These are phyloP conservation scores for Protomyces inouyei DNA, from an alignment of 1,139 yeast genomes.

Conservation along the genomic window DNA sequence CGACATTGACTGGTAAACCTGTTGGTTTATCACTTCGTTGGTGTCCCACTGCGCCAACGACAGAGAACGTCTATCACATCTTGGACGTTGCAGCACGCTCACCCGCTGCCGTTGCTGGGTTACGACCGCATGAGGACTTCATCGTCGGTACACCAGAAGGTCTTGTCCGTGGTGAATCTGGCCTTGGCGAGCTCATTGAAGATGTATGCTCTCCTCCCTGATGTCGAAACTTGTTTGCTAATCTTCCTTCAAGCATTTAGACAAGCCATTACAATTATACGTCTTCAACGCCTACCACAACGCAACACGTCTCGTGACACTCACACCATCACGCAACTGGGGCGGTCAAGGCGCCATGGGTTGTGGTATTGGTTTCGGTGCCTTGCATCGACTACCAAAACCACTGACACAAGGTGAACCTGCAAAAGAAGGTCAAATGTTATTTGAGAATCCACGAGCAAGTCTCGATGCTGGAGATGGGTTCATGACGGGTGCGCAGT, in stretches of 20 bases:
- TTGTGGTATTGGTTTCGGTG: constrained; percentile 91
- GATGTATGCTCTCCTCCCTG: constrained; percentile 6
- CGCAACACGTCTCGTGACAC: constrained; percentile 78
- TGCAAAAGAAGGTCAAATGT: constrained; percentile 25
- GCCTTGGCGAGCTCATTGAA: constrained; percentile 26
- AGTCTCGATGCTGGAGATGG: background rate
- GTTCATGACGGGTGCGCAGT: constrained; percentile 20
- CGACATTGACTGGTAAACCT: constrained; percentile 33
- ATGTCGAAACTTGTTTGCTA: background rate
- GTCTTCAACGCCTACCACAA: constrained; percentile 88
- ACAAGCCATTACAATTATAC: constrained; percentile 48
- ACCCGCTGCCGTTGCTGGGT: constrained; percentile 81
- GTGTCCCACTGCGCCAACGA: constrained; percentile 47
- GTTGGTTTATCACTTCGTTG: constrained; percentile 71
- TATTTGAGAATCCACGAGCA: constrained; percentile 26
- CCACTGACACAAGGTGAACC: constrained; percentile 27
- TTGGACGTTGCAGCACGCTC: constrained; percentile 67
- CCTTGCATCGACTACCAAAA: constrained; percentile 73
- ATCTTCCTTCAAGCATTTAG: constrained; percentile 2
- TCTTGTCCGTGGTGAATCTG: constrained; percentile 65
- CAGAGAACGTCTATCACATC: constrained; percentile 72
- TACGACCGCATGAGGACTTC: constrained; percentile 80
- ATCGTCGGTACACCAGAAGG: constrained; percentile 88
- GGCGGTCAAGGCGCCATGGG: constrained; percentile 78
- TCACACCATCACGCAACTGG: constrained; percentile 57